Evolutionary conservation across 2,329 filamentous ascomycete genomes (phyloP), one percentile per base, ranked within the genome.

Genomic region (Fusarium sp.): DNA sequence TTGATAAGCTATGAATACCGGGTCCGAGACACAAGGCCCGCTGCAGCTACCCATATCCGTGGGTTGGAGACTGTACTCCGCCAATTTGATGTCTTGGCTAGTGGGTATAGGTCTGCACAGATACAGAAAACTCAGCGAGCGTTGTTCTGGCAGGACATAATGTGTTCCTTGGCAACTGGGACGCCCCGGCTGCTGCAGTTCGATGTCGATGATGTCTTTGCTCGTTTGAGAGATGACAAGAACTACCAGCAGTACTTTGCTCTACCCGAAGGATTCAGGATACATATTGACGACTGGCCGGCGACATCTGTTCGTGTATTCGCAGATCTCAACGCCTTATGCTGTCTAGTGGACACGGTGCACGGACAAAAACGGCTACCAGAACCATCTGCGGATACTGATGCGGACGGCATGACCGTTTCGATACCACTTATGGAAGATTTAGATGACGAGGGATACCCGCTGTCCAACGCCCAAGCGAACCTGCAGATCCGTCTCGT

Each of bases 61-160:
- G 61, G 61, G 1, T 30, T 64, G 10, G 49, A 64, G 25, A 27
- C 8, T 3, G 13, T 64, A 9, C 44, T 64, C 2, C 8, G 6
- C 8, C 59, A 45, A 2, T 11, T 7, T 8, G 13, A 22, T 11
- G 15, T 9, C 12, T 27, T 30, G 5, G 2, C 9, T 9, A 20
- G 34, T 6, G 24, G 12, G 6, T 15, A 20, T 11, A 45, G 5
- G 6, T 8, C 15, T 12, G 6, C 6, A 6, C 18, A 11, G 2
- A 8, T 49, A 7, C 13, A 34, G 8, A 25, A 29, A 12, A 32
- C 63, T 3, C 49, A 64, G 15, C 49, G 61, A 5, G 61, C 61
- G 6, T 44, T 64, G 13, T 41, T 40, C 1, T 64, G 61, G 61
- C 61, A 64, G 20, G 61, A 64, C 8, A 64, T 64, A 15, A 45